Base-by-base conservation (phyloP, 768 basidiomycete genomes). In the Pisolithus microcarpus region DNA sequence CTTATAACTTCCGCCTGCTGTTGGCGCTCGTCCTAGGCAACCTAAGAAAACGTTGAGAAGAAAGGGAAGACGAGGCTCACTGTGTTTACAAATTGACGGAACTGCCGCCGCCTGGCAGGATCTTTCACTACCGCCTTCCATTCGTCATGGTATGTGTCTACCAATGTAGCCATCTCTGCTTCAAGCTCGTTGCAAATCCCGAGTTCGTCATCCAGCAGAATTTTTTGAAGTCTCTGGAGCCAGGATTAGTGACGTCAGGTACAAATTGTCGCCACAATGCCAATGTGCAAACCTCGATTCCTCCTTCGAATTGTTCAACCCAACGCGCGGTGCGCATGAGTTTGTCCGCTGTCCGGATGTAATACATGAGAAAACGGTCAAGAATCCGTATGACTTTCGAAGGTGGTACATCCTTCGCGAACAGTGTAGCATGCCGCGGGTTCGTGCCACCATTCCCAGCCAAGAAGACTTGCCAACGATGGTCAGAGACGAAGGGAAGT, bases 181-280 rank as follows among this genome's bases (percentile, higher is more conserved):
- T 87, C 87, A 8, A 89, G 72, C 38, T 86, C 79, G 18, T 66
- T 73, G 58, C 85, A 86, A 52, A 89, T 85, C 1, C 85, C 84
- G 1, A 89, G 75, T 52, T 81, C 76, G 56, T 88, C 86, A 18
- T 87, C 77, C 38, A 89, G 57, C 37, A 88, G 70, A 19, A 88
- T 79, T 45, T 75, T 75, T 38, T 74, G 73, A 13, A 89, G 74
- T 69, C 82, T 80, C 74, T 80, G 52, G 10, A 11, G 0, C 23
- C 38, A 24, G n/a, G n/a, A 36, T 46, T 4, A 36, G n/a, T 16
- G 37, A 46, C 15, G 23, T 45, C 30, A 44, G 19, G 1, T 30
- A 36, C 1, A 21, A 13, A 11, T 13, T 6, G 21, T 30, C 7
- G 10, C 30, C 30, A 34, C 26, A 21, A 7, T 31, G 9, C 38